Percentiles rank a stretch among this genome's conserved stretches.
These are phyloP conservation scores for Suillus spraguei DNA, from an alignment of 768 basidiomycete species.

Conservation along the genomic window DNA sequence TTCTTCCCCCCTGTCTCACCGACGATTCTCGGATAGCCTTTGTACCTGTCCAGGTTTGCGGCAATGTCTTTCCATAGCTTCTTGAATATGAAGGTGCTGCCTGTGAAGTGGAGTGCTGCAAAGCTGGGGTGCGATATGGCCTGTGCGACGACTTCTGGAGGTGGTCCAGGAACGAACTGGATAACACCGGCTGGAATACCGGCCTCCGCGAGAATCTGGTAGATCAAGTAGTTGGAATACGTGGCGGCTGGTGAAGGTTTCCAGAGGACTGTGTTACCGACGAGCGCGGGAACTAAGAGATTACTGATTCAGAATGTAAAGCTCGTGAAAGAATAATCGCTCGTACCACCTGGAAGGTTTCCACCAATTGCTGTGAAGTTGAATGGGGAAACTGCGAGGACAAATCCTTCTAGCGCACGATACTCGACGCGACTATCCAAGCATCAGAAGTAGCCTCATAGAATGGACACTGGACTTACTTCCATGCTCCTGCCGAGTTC, in stretches of 20 bases:
- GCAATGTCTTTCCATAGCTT: slow-evolving; percentile 97
- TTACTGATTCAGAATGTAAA: background rate
- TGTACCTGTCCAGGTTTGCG: slow-evolving; percentile 84
- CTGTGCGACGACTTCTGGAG: slow-evolving; percentile 83
- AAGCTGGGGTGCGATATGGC: slow-evolving; percentile 80
- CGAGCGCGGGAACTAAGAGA: slow-evolving; percentile 76
- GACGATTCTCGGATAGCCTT: slow-evolving; percentile 90
- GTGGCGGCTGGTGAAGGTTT: slow-evolving; percentile 96
- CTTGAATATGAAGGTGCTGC: slow-evolving; percentile 93
- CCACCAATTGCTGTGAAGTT: slow-evolving; percentile 99
- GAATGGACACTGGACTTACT: slow-evolving; percentile 57
- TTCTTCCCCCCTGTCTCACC: slow-evolving; percentile 99
- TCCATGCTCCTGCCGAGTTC: slow-evolving; percentile 90
- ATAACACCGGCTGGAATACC: slow-evolving; percentile 94
- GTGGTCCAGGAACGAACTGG: slow-evolving; percentile 93
- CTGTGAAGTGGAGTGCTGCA: slow-evolving; percentile 94
- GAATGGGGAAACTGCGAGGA: slow-evolving; percentile 96
- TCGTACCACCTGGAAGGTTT: slow-evolving; percentile 76
- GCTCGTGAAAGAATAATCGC: slow-evolving; percentile 3
- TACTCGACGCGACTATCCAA: slow-evolving; percentile 85
- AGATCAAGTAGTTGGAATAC: slow-evolving; percentile 91
- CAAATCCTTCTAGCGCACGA: slow-evolving; percentile 97
- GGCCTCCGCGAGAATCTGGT: slow-evolving; percentile 91
- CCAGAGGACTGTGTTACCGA: slow-evolving; percentile 96
- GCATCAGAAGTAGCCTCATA: slow-evolving; percentile 12